Evolutionary conservation across 352 stramenopile species (phyloP).

Genomic region (Halophytophthora batemanensis): DNA sequence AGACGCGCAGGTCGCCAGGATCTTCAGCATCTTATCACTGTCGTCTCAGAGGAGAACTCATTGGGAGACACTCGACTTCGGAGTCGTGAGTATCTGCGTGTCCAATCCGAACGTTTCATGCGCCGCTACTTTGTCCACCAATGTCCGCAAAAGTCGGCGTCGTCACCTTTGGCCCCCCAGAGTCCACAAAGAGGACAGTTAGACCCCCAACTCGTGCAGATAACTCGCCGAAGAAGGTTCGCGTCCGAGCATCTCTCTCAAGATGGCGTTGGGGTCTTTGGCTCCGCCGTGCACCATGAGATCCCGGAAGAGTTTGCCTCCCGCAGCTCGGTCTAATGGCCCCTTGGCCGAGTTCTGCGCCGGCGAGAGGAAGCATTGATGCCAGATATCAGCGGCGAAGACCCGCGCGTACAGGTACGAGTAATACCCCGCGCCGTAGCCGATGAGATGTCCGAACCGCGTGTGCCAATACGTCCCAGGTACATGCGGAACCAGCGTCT

Average conservation of each 20-base stretch:
- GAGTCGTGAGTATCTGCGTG: too few species aligned
- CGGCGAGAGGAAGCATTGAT: slow-evolving; percentile 48
- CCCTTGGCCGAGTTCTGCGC: slow-evolving; percentile 17
- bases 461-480: slow-evolving; percentile 82
- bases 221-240: slow-evolving; percentile 59
- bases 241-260: slow-evolving; percentile 64
- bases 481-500: slow-evolving; percentile 73
- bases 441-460: slow-evolving; percentile 86
- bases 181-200: slow-evolving; percentile 14
- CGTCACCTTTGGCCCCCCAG: too few species aligned
- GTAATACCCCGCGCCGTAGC: slow-evolving; percentile 91
- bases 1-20: too few species aligned
- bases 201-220: slow-evolving; percentile 69
- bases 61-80: too few species aligned
- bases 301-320: slow-evolving; percentile 60
- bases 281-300: slow-evolving; percentile 86
- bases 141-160: not conserved
- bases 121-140: not conserved
- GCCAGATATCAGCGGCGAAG: slow-evolving; percentile 89
- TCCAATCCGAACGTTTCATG: too few species aligned
- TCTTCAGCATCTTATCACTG: too few species aligned
- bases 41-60: too few species aligned
- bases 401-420: slow-evolving; percentile 90
- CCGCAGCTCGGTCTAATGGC: slow-evolving; percentile 57
- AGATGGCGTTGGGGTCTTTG: slow-evolving; percentile 83